A percentile compares a stretch with the other conserved stretches of the same genome.
Evolutionary conservation across 2,329 filamentous ascomycete genomes (phyloP).

Genomic region (Pseudohalonectria lignicola): DNA sequence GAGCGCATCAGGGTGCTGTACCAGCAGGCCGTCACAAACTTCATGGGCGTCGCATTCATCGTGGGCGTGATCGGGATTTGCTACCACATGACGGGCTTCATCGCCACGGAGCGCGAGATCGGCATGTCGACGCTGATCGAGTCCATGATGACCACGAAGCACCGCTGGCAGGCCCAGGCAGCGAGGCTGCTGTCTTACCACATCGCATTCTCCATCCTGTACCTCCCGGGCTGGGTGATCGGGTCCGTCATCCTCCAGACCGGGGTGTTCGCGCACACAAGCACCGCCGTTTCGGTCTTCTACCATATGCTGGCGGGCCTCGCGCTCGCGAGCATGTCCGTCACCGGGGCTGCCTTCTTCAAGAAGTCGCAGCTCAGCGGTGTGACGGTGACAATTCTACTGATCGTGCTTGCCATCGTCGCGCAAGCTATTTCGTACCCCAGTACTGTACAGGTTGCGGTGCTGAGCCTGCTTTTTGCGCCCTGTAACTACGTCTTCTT

Average conservation of each 20-base stretch:
- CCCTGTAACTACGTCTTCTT: conserved; percentile 86
- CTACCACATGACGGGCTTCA: conserved; percentile 78
- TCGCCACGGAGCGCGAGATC: conserved; percentile 74
- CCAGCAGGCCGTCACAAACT: conserved; percentile 62
- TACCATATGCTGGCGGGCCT: conserved; percentile 70
- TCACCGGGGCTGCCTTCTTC: conserved; percentile 76
- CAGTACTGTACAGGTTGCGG: conserved; percentile 50
- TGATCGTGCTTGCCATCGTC: conserved; percentile 68
- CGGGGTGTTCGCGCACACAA: conserved; percentile 57
- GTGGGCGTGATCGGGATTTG: conserved; percentile 70
- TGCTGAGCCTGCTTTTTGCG: conserved; percentile 68
- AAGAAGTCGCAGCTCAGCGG: conserved; percentile 80
- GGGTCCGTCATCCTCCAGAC: conserved; percentile 53
- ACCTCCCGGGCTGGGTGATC: conserved; percentile 73
- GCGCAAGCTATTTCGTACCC: conserved; percentile 62
- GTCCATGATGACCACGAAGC: conserved; percentile 75
- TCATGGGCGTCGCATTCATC: conserved; percentile 69
- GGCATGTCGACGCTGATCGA: conserved; percentile 86
- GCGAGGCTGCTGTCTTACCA: conserved; percentile 72
- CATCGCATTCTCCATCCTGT: conserved; percentile 68
- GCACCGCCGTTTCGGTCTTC: conserved; percentile 53
- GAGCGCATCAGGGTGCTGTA: conserved; percentile 57
- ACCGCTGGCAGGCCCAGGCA: conserved; percentile 65
- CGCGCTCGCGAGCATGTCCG: conserved; percentile 66
- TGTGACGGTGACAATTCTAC: conserved; percentile 63